A percentile compares a stretch with the other conserved stretches of the same genome.
phyloP scores from a whole-genome alignment of 2,329 filamentous ascomycete species.

The Clonostachys rosea region DNA sequence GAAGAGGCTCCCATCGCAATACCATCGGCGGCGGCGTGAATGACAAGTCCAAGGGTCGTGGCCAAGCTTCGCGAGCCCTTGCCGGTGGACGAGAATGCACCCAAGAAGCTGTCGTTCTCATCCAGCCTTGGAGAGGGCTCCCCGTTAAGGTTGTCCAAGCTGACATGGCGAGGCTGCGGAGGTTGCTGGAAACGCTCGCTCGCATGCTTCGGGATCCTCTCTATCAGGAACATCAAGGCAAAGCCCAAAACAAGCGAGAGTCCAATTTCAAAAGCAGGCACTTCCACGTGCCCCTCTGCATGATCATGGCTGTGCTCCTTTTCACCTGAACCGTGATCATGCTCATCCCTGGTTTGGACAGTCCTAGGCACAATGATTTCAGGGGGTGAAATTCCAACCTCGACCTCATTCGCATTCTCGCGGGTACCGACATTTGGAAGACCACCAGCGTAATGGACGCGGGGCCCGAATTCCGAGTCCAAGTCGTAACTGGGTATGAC shows the following conservation, averaged over 20 bases:
- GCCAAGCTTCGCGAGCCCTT: constrained; percentile 62
- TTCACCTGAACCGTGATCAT: constrained; percentile 1
- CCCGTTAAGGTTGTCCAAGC: constrained; percentile 68
- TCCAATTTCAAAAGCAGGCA: constrained; percentile 75
- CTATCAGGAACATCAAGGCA: constrained; percentile 94
- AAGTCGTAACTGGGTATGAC: constrained; percentile 15
- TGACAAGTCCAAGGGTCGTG: constrained; percentile 92
- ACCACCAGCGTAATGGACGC: too few species aligned
- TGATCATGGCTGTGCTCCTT: constrained; percentile 14
- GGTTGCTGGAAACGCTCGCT: constrained; percentile 59
- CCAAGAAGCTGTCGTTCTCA: constrained; percentile 54
- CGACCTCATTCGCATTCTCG: background rate
- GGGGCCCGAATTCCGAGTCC: background rate
- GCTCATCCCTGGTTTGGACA: background rate
- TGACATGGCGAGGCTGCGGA: constrained; percentile 77
- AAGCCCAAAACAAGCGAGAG: constrained; percentile 85
- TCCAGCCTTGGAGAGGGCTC: constrained; percentile 14
- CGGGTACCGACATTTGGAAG: too few species aligned
- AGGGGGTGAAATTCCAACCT: background rate
- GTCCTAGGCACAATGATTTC: background rate
- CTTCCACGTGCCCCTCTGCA: constrained; percentile 20
- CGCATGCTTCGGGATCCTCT: constrained; percentile 74
- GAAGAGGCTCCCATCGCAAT: constrained; percentile 93
- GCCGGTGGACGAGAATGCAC: constrained; percentile 50
- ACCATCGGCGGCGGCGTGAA: constrained; percentile 91